Base-by-base conservation (phyloP, 2,329 filamentous ascomycete species). In the Atkinsonella hypoxylon region DNA sequence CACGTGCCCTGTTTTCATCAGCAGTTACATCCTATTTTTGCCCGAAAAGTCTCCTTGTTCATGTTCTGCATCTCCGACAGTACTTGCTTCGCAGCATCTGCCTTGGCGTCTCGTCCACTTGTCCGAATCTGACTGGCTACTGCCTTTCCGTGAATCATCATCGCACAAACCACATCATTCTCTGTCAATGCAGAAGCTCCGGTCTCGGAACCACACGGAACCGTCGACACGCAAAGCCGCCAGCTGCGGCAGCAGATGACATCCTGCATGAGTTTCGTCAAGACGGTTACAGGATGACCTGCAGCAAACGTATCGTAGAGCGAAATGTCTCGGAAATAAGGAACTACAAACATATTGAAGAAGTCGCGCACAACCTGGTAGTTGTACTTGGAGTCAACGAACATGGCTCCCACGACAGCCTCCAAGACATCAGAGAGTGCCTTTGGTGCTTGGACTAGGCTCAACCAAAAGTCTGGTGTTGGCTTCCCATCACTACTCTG, bases 261-360 rank as follows among this genome's bases (percentile, higher is more conserved):
- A 11, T 75, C 71, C 9, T 78, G 71, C 53, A 96, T 71, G 53
- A 79, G 72, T 43, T 80, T 79, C 40, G 79, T 72, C 0, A 95
- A 73, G 41, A 79, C 79, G 0, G 87, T 95, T 4, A 87, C 84
- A 0, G 91, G 91, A 58, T 97, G 90, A 34, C 86, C 86, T 59
- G 85, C 88, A 1, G 89, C 89, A 64, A 87, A 96, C 0, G 79
- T 80, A 64, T 97, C 89, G 65, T 95, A 96, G 39, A 93, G 76
- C 3, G 75, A 71, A 82, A 97, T 95, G 65, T 96, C 85, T 48
- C 78, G 73, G 63, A 97, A 97, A 68, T 82, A 95, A 2, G 81
- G 82, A 51, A 77, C 75, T 50, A 97, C 77, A 55, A 90, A 81
- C 13, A 60, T 63, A n/a, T 79, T 67, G 66, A 95, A 96, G 68